phyloP scores from a whole-genome alignment of 2,329 filamentous ascomycete species.

The Beauveria medogensis region DNA sequence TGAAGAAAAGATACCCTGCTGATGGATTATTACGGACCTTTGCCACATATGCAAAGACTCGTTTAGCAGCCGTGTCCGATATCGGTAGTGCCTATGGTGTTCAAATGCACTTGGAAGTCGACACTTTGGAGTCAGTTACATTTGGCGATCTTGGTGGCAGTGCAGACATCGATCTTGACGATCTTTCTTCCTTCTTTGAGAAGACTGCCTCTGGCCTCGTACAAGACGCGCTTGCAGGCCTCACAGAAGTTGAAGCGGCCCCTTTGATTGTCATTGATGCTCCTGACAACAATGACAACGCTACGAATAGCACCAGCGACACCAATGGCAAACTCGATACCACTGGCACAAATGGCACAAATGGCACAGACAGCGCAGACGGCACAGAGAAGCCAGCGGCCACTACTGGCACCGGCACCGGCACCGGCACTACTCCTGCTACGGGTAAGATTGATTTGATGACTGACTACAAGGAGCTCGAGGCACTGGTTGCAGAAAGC shows the following conservation, averaged over 20 bases:
- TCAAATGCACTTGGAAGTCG: slow-evolving; percentile 23
- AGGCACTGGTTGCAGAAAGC: slow-evolving; percentile 36
- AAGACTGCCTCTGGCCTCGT: slow-evolving; percentile 34
- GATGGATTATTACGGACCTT: slow-evolving; percentile 30
- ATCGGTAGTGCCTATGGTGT: slow-evolving; percentile 28
- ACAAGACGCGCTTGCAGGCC: slow-evolving; percentile 30
- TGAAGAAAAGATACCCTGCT: slow-evolving; percentile 32
- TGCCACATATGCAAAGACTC: slow-evolving; percentile 24
- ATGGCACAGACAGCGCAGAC: slow-evolving; percentile 20
- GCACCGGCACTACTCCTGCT: background rate
- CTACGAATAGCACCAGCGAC: slow-evolving; percentile 8
- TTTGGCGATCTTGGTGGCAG: slow-evolving; percentile 20
- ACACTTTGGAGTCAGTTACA: slow-evolving; percentile 20
- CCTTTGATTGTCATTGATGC: slow-evolving; percentile 7
- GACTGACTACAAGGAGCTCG: slow-evolving; percentile 35
- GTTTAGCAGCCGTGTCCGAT: slow-evolving; percentile 25
- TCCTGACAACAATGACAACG: background rate
- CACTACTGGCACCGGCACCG: background rate
- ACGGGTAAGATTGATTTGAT: slow-evolving; percentile 20
- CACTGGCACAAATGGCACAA: slow-evolving; percentile 18
- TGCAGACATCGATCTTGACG: slow-evolving; percentile 29
- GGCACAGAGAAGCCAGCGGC: slow-evolving; percentile 22
- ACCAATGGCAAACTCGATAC: slow-evolving; percentile 20
- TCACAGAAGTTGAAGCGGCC: slow-evolving; percentile 22
- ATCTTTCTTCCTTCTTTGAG: slow-evolving; percentile 35